Conservation (phyloP, 495 filamentous ascomycete species). For the Tuber brumale region DNA sequence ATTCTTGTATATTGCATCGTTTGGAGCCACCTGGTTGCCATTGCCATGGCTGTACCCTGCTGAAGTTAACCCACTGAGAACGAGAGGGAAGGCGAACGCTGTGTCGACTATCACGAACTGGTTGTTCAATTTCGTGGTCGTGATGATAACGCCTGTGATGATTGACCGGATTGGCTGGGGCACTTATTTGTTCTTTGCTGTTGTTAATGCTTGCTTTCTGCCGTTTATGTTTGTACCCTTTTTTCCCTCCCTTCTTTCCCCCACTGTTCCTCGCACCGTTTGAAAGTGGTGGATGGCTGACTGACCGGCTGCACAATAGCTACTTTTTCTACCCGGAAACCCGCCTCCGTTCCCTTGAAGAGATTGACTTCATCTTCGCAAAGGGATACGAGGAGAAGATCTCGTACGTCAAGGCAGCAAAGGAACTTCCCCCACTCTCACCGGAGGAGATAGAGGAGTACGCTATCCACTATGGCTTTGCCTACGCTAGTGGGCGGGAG, state of each 20-base stretch:
- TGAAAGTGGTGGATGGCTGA: not conserved
- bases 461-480: slow-evolving; percentile 56
- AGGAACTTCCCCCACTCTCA: slow-evolving; percentile 61
- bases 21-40: slow-evolving; percentile 69
- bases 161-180: slow-evolving; percentile 62
- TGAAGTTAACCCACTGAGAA: slow-evolving; percentile 70
- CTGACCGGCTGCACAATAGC: slow-evolving; percentile 44
- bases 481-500: slow-evolving; percentile 37
- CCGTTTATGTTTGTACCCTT: slow-evolving; percentile 54
- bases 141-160: slow-evolving; percentile 76
- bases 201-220: slow-evolving; percentile 62
- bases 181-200: slow-evolving; percentile 73
- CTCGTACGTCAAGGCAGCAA: slow-evolving; percentile 62
- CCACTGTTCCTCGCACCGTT: not conserved
- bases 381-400: slow-evolving; percentile 72
- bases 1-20: slow-evolving; percentile 69
- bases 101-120: slow-evolving; percentile 71
- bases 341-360: slow-evolving; percentile 60
- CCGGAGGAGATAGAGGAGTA: slow-evolving; percentile 60
- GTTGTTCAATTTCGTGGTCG: slow-evolving; percentile 74
- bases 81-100: slow-evolving; percentile 67
- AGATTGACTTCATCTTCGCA: slow-evolving; percentile 74
- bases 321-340: slow-evolving; percentile 58
- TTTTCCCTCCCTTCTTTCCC: no score
- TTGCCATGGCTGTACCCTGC: slow-evolving; percentile 63